Base-by-base conservation (phyloP, 805 yeast genomes). In the Suhomyces faveliae region DNA sequence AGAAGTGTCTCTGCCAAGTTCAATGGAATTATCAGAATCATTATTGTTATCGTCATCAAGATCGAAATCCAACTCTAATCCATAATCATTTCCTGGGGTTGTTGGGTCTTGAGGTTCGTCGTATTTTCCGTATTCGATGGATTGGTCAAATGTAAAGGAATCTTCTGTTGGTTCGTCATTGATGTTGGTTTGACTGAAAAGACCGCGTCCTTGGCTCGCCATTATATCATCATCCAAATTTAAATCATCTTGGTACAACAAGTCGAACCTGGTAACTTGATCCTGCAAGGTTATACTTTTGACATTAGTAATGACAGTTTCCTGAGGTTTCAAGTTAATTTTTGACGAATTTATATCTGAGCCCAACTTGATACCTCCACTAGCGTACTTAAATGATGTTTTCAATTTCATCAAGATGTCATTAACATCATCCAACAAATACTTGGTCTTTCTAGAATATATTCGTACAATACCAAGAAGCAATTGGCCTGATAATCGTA, bases 401-500 rank as follows among this genome's bases (percentile, higher is more conserved):
- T 86, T 87, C 59, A 90, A 72, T 57, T 83, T 85, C 53, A 81
- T 67, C 50, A 89, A 65, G 3, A 89, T 85, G 55, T 87, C 95
- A 42, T 83, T 78, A 35, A 89, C 92, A 61, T 91, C 97, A 47
- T 89, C 95, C 43, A 87, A 71, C 20, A 91, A 70, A 54, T 87
- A 87, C 56, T 85, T 85, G 22, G 96, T 89, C 65, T 91, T 88
- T 50, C 92, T 74, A 10, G 94, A 84, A 65, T 89, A 91, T 19
- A 91, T 91, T 48, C 89, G 76, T 29, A 89, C 95, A 3, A 91
- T 89, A 43, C 97, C 97, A 47, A 87, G 81, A 35, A 91, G 71
- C 45, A 91, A 72, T 61, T 90, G 96, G 3, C 96, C 96, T 0
- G 96, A 86, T 21, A 89, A 73, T 48, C 96, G 74, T 44, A 90